phyloP scores from a whole-genome alignment of 257 asterid species.

The Fraxinus americana region DNA sequence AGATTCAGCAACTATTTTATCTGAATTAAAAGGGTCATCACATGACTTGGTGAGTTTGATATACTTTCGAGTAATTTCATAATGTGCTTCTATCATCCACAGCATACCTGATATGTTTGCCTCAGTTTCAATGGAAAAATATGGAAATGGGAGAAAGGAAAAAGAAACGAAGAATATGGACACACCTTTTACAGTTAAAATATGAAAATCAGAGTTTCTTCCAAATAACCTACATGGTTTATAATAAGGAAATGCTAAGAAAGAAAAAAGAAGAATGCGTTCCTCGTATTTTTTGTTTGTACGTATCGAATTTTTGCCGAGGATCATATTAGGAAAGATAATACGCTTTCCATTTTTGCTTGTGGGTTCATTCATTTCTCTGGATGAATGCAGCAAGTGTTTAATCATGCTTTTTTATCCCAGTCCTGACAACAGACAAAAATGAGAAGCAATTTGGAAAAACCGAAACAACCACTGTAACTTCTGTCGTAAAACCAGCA shows the following conservation, averaged over 20 bases:
- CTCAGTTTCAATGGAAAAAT: slow-evolving; percentile 8
- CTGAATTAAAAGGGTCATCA: slow-evolving; percentile 82
- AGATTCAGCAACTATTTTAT: slow-evolving; percentile 82
- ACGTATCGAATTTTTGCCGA: not conserved
- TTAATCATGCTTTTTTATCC: not conserved
- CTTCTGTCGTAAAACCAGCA: not conserved
- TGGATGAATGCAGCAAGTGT: not conserved
- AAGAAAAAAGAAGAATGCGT: not conserved
- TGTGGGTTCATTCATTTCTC: not conserved
- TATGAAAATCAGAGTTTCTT: not conserved
- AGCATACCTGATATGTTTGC: not conserved
- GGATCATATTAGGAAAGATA: not conserved
- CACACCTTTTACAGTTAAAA: not conserved
- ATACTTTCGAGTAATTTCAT: slow-evolving; percentile 17
- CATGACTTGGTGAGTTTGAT: slow-evolving; percentile 88
- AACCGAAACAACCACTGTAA: not conserved
- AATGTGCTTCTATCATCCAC: not conserved
- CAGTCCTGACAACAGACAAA: not conserved
- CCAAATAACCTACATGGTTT: not conserved
- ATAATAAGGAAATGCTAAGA: not conserved
- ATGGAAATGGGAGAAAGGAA: not conserved
- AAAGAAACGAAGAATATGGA: not conserved
- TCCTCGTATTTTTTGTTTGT: not conserved
- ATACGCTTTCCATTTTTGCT: not conserved
- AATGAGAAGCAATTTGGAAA: not conserved